Conservation (phyloP, 1,284 basidiomycete genomes). For the Xerocomus cyaneibrunnescens region DNA sequence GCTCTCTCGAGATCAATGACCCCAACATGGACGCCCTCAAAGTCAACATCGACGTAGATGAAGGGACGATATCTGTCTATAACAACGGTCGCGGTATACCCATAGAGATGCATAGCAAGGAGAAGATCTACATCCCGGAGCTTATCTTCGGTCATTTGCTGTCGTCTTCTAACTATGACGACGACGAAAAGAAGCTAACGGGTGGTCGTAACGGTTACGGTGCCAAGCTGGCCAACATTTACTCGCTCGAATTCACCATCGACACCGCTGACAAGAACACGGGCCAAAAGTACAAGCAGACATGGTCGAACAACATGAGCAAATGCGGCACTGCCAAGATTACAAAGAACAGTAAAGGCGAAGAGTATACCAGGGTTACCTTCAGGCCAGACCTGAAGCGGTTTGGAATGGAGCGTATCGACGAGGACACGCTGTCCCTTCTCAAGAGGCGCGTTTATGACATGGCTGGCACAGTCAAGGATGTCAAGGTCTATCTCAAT, state of each 20-base stretch:
- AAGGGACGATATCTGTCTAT: conserved; percentile 86
- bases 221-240: conserved; percentile 98
- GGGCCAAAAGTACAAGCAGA: conserved; percentile 92
- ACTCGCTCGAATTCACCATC: conserved; percentile 95
- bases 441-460: conserved; percentile 97
- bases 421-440: conserved; percentile 88
- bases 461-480: conserved; percentile 92
- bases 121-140: conserved; percentile 96
- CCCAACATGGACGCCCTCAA: conserved; percentile 86
- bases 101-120: conserved; percentile 91
- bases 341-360: conserved; percentile 81
- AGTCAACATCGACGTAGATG: conserved; percentile 83
- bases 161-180: conserved; percentile 97
- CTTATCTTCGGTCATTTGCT: conserved; percentile 97
- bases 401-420: conserved; percentile 92
- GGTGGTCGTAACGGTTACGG: conserved; percentile 99
- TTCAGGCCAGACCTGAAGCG: conserved; percentile 92
- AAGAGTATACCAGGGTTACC: conserved; percentile 94
- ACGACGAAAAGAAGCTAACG: conserved; percentile 98
- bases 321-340: conserved; percentile 89
- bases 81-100: conserved; percentile 98
- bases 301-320: conserved; percentile 93
- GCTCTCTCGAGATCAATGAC: conserved; percentile 77
- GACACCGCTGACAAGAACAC: conserved; percentile 94
- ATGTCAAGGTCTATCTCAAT: conserved; percentile 93